Evolutionary conservation across 768 basidiomycete genomes (phyloP).

Genomic region (Calocybe gangraenosa): DNA sequence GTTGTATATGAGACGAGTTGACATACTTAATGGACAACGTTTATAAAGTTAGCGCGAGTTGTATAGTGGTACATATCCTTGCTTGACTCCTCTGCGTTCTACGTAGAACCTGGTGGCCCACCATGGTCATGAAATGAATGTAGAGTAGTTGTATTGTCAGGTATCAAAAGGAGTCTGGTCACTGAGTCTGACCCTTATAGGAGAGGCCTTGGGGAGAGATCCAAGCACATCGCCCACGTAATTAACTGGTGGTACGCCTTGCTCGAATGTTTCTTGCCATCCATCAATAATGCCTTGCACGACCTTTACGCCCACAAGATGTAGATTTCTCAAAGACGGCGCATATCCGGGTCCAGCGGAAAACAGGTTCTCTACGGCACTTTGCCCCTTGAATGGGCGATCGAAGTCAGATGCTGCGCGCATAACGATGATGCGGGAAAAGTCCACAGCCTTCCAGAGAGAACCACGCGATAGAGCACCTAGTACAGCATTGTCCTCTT

Average conservation of each 20-base stretch:
- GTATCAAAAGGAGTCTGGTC: no score
- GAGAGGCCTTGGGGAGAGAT: neutral
- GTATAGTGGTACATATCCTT: no score
- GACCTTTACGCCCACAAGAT: constrained; percentile 12
- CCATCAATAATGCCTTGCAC: constrained; percentile 8
- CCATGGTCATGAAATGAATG: no score
- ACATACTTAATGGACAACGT: no score
- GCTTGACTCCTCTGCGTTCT: no score
- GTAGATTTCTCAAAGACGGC: constrained; percentile 8
- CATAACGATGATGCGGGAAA: constrained; percentile 7
- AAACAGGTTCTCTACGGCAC: constrained; percentile 10
- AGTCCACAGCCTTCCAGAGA: constrained; percentile 6
- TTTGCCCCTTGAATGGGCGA: constrained; percentile 10
- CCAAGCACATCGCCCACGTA: constrained; percentile 8
- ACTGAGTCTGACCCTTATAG: no score
- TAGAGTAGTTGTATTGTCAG: no score
- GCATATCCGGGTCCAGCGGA: constrained; percentile 3
- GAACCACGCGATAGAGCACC: constrained; percentile 4
- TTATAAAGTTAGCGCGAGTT: no score
- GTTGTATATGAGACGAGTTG: no score
- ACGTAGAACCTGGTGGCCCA: no score
- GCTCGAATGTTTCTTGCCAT: constrained; percentile 8
- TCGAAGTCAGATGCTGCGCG: constrained; percentile 13
- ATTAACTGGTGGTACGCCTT: constrained; percentile 7
- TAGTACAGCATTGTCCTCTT: constrained; percentile 13